Evolutionary conservation across 2,329 filamentous ascomycete species (phyloP).

Genomic region (Talaromyces albobiverticillius): DNA sequence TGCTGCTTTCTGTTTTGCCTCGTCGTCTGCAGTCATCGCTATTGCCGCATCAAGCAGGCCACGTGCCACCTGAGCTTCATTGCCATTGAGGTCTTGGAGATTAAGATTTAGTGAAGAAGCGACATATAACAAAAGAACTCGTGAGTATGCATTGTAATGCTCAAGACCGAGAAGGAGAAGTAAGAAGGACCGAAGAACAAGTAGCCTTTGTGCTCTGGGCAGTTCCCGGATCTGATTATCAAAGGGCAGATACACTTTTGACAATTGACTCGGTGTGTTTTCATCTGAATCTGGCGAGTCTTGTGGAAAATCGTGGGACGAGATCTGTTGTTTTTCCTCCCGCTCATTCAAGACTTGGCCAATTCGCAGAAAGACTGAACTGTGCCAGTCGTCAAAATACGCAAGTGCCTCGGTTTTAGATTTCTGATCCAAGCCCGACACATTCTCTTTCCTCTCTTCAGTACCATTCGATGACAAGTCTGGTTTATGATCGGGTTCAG

Average conservation of each 20-base stretch:
- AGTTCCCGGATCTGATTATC: conserved; percentile 54
- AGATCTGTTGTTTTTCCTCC: conserved; percentile 42
- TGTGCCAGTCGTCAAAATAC: conserved; percentile 79
- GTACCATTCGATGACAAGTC: neutral
- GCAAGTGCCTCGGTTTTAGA: conserved; percentile 56
- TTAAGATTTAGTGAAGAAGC: conserved; percentile 70
- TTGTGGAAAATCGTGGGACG: conserved; percentile 14
- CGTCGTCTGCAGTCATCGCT: conserved; percentile 72
- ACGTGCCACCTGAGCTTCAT: conserved; percentile 72
- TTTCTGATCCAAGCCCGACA: conserved; percentile 3
- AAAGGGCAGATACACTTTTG: conserved; percentile 55
- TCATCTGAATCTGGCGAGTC: conserved; percentile 25
- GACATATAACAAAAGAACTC: conserved; percentile 67
- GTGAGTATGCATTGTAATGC: conserved; percentile 71
- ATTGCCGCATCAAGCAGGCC: conserved; percentile 74
- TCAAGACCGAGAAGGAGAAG: conserved; percentile 73
- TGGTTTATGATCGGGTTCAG: neutral
- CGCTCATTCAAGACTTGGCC: conserved; percentile 62
- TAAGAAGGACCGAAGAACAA: conserved; percentile 70
- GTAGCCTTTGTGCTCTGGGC: conserved; percentile 48
- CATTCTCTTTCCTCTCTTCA: neutral
- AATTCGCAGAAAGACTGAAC: conserved; percentile 65
- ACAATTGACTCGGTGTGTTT: conserved; percentile 26
- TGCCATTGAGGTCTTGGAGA: conserved; percentile 60
- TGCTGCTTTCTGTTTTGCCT: conserved; percentile 69